A percentile compares a stretch with the other conserved stretches of the same genome.
Conservation (phyloP, 202 grass and related monocot genomes). For the Dendrocalamus latiflorus region DNA sequence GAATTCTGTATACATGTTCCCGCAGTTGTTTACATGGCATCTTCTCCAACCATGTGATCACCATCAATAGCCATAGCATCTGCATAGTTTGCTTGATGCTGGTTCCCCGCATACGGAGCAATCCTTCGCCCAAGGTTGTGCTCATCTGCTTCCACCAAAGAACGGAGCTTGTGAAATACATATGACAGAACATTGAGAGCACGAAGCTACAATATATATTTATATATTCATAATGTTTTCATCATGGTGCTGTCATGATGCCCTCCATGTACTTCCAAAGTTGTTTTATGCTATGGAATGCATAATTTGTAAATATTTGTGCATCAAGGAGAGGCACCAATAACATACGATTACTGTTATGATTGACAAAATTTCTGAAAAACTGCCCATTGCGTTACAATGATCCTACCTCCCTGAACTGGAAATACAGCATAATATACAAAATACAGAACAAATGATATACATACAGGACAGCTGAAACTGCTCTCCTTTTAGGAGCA, state of each 20-base stretch:
- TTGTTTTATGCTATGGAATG: neutral
- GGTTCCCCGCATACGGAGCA: constrained; percentile 16
- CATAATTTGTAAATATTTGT: neutral
- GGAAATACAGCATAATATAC: neutral
- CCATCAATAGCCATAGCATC: constrained; percentile 32
- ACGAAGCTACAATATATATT: neutral
- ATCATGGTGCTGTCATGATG: neutral
- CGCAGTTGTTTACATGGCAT: constrained; percentile 30
- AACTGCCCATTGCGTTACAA: constrained; percentile 13
- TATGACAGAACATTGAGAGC: neutral
- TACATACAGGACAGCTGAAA: constrained; percentile 8
- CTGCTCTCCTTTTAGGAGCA: neutral
- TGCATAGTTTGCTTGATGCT: constrained; percentile 32
- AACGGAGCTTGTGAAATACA: neutral
- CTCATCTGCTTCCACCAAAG: constrained; percentile 43
- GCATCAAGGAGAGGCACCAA: neutral
- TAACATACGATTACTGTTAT: neutral
- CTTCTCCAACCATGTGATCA: constrained; percentile 36
- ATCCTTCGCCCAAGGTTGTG: constrained; percentile 47
- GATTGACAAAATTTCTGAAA: neutral
- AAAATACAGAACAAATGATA: neutral
- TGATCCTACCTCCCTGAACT: neutral
- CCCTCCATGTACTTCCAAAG: neutral
- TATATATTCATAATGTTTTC: neutral
- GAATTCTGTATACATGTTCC: constrained; percentile 2